Evolutionary conservation across 2,329 filamentous ascomycete species (phyloP).

Genomic region (Tolypocladium cylindrosporum): DNA sequence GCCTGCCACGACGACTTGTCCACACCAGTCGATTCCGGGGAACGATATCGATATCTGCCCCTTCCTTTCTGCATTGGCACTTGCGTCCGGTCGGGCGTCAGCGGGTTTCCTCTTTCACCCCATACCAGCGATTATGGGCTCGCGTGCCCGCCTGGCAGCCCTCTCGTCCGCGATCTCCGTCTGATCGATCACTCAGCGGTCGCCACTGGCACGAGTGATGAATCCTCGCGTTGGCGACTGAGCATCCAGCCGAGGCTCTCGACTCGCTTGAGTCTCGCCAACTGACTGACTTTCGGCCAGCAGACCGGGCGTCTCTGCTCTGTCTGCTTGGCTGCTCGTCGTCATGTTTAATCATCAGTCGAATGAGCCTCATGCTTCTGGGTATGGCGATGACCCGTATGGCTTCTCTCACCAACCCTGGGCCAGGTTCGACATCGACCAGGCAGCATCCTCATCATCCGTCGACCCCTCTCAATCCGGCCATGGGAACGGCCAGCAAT

Average conservation of each 20-base stretch:
- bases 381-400: slow-evolving; percentile 16
- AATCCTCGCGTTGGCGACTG: slow-evolving; percentile 23
- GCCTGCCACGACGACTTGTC: slow-evolving; percentile 6
- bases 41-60: slow-evolving; percentile 9
- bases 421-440: slow-evolving; percentile 19
- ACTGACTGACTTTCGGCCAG: slow-evolving; percentile 23
- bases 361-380: slow-evolving; percentile 20
- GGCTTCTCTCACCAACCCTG: slow-evolving; percentile 22
- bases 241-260: slow-evolving; percentile 25
- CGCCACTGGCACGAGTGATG: slow-evolving; percentile 25
- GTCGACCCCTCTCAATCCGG: slow-evolving; percentile 11
- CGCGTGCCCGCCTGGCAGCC: slow-evolving; percentile 20
- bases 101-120: slow-evolving; percentile 13
- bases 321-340: slow-evolving; percentile 20
- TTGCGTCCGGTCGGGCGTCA: slow-evolving; percentile 8
- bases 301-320: slow-evolving; percentile 20
- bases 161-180: slow-evolving; percentile 20
- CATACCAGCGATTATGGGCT: slow-evolving; percentile 24
- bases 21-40: slow-evolving; percentile 11
- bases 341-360: slow-evolving; percentile 27
- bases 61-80: slow-evolving; percentile 4
- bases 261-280: slow-evolving; percentile 27
- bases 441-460: slow-evolving; percentile 12
- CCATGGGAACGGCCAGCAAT: slow-evolving; percentile 15
- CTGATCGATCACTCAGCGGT: slow-evolving; percentile 20